Evolutionary conservation across 2,329 filamentous ascomycete genomes (phyloP), one percentile per base, ranked within the genome.

Genomic region (Grosmannia serpens): DNA sequence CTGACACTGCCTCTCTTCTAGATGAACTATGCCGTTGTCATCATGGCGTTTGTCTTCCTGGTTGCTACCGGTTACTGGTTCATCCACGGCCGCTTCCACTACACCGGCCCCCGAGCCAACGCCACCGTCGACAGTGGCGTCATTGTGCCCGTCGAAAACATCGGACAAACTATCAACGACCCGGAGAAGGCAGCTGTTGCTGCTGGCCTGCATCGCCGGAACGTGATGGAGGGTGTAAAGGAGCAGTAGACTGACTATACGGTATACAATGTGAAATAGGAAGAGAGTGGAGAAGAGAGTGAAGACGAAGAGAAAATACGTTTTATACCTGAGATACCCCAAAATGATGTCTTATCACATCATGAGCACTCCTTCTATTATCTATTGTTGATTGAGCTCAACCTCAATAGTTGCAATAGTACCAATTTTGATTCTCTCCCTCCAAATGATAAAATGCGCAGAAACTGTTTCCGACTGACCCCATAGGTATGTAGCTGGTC

Each of bases 21-120:
- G 72, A 81, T 81, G 78, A 81, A 81, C 68, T 81, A 80, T 64
- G 77, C 78, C n/a, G 70, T 74, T 38, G 77, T 75, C 15, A 79
- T 79, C 63, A 64, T 80, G 46, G 71, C 66, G 5, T 72, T 72
- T 46, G 77, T 80, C 47, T 68, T 78, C 26, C 26, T 73, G 31
- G 68, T 75, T 61, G 69, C 78, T 0, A 62, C 69, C 24, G 46
- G 69, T 15, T 80, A 75, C 65, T 81, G 77, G 77, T 75, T 68
- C 60, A 62, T 73, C 56, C 63, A 66, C 7, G 78, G 77, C 46
- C 70, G 70, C 54, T 71, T 70, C 53, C 76, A 74, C 64, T 81
- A 80, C 67, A 76, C 72, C 5, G 78, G 77, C 8, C 77, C 77
- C 3, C 67, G 68, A 24, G 68, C 65, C 13, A 59, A 67, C 9